Evolutionary conservation across 129 eudicot species (phyloP), one percentile per base, ranked within the genome.

Genomic region (Heracleum sosnowskyi): DNA sequence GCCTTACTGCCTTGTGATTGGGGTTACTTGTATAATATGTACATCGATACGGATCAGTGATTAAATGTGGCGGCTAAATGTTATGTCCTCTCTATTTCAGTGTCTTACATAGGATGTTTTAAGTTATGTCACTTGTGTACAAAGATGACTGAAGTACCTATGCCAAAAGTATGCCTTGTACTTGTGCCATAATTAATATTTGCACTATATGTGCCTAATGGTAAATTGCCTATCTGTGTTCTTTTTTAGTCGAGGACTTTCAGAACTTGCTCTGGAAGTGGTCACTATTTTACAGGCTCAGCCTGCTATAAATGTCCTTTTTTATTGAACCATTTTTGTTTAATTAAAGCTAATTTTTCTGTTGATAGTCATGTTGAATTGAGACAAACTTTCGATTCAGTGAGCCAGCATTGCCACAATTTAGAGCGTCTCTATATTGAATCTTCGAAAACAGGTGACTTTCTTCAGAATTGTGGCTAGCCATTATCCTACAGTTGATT

Each of bases 361-460:
- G 78, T 34, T 77, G 15, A 20, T 62, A 93, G 98, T 75, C 91
- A 87, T 86, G 93, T 93, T 82, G 96, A 93, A 75, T 82, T 89
- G 82, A 83, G 87, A 85, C 89, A 84, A 73, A 89, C 96, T n/a
- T 79, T 93, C 86, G 98, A 93, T 79, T 87, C 98, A 6, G 87
- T 93, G 78, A 88, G 96, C 82, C 82, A 76, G 77, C 80, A 84
- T 75, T 90, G 96, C 75, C 92, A 84, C 55, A 77, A 82, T 76
- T 70, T 93, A 76, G 89, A 89, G 83, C 96, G 93, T 71, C 77
- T 93, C 78, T 87, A 81, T 72, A 89, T 93, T 75, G 98, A 93
- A 85, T 90, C 96, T 51, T 89, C 98, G 40, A 86, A 90, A 80
- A 89, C 96, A 88, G 98, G 98, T 93, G 34, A 37, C 73, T 39